Evolutionary conservation across 371 early-diverging fungal genomes (phyloP).

Genomic region (Pancytospora epiphaga): DNA sequence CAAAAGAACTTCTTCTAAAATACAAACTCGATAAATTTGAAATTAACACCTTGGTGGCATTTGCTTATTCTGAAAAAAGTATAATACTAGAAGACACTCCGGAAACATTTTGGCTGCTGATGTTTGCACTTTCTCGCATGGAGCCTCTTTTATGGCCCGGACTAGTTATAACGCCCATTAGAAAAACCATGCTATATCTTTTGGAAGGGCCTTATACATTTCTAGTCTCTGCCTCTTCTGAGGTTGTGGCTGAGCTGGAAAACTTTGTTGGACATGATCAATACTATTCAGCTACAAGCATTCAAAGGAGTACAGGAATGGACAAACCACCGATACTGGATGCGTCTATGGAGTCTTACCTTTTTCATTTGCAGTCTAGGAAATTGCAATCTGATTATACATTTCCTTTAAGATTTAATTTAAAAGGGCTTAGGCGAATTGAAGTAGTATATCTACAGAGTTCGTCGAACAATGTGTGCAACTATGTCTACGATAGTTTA

Average conservation of each 20-base stretch:
- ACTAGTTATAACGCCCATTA: background rate
- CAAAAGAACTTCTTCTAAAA: too few species aligned
- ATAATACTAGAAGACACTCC: background rate
- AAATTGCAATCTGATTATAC: background rate
- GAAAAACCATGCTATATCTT: background rate
- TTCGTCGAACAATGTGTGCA: background rate
- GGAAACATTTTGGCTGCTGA: background rate
- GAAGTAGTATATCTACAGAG: background rate
- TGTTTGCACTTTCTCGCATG: background rate
- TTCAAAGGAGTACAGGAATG: too few species aligned
- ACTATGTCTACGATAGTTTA: background rate
- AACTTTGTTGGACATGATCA: background rate
- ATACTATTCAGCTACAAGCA: too few species aligned
- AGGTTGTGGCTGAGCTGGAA: background rate
- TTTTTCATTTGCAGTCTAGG: background rate
- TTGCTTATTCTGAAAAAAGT: background rate
- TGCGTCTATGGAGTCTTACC: background rate
- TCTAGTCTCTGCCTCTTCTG: background rate
- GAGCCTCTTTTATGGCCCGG: background rate
- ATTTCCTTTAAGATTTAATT: background rate
- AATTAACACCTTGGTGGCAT: too few species aligned
- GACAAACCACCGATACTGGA: too few species aligned
- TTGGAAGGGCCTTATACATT: background rate
- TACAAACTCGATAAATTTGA: too few species aligned
- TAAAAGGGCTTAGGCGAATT: background rate